Conservation (phyloP, 2,329 filamentous ascomycete genomes). For the Achaetomium macrosporum region DNA sequence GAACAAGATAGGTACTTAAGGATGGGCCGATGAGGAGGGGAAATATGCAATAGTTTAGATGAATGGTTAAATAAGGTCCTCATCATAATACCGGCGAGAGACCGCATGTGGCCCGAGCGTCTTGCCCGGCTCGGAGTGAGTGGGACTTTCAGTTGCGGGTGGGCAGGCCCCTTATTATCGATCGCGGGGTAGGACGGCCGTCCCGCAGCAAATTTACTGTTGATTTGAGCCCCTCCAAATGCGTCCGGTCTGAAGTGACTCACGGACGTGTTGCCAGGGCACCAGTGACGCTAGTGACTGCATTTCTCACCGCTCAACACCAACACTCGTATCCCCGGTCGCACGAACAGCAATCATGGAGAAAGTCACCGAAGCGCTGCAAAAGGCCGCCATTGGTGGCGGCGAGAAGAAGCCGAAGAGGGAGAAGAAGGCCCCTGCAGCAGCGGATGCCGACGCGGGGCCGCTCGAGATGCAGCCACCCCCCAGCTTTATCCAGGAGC, state of each 20-base stretch:
- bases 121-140: background rate
- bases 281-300: background rate
- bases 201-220: conserved; percentile 16
- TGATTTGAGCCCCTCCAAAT: conserved; percentile 10
- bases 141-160: background rate
- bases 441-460: conserved; percentile 33
- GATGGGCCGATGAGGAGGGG: background rate
- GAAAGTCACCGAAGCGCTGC: conserved; percentile 24
- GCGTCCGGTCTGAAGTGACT: conserved; percentile 21
- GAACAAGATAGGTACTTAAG: too few species aligned
- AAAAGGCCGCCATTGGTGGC: conserved; percentile 35
- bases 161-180: conserved; percentile 15
- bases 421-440: conserved; percentile 46
- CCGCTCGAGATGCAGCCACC: conserved; percentile 47
- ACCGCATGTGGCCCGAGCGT: conserved; percentile 9
- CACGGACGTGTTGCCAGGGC: conserved; percentile 19
- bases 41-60: background rate
- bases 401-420: conserved; percentile 34
- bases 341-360: conserved; percentile 17
- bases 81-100: background rate
- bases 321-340: background rate
- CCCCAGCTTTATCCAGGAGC: conserved; percentile 74
- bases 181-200: conserved; percentile 22
- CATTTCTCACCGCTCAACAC: conserved; percentile 1
- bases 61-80: background rate